phyloP scores from a whole-genome alignment of 352 stramenopile species.

The Blastocystis hominis region DNA sequence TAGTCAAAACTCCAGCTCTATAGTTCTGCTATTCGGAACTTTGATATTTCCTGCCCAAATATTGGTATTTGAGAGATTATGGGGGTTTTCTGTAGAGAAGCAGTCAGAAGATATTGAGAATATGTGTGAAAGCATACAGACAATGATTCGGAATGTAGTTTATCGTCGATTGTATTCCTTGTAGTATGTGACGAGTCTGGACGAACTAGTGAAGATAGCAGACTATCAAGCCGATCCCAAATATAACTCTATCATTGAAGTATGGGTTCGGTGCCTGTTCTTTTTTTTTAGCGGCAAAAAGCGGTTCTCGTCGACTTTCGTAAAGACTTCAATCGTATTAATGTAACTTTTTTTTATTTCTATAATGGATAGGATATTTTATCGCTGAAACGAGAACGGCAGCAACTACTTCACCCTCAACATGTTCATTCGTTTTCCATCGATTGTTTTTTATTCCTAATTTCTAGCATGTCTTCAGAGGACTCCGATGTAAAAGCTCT shows the following conservation, averaged over 20 bases:
- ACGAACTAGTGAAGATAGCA: background rate
- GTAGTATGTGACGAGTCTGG: background rate
- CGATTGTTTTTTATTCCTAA: background rate
- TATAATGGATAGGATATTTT: conserved; percentile 22
- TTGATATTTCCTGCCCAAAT: background rate
- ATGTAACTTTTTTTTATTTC: background rate
- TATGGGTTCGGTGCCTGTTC: background rate
- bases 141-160: background rate
- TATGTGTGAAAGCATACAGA: background rate
- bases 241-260: conserved; percentile 35
- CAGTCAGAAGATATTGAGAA: background rate
- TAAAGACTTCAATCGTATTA: background rate
- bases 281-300: background rate
- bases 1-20: conserved; percentile 26
- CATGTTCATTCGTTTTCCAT: background rate
- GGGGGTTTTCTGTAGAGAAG: background rate
- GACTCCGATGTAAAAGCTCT: conserved; percentile 19
- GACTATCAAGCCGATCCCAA: background rate
- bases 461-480: conserved; percentile 20
- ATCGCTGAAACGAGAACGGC: background rate
- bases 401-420: background rate
- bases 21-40: background rate
- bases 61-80: background rate
- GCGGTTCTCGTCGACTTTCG: conserved; percentile 9
- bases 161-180: background rate